Base-by-base conservation (phyloP, 352 stramenopile species). In the Stephanocyclus meneghinianus region DNA sequence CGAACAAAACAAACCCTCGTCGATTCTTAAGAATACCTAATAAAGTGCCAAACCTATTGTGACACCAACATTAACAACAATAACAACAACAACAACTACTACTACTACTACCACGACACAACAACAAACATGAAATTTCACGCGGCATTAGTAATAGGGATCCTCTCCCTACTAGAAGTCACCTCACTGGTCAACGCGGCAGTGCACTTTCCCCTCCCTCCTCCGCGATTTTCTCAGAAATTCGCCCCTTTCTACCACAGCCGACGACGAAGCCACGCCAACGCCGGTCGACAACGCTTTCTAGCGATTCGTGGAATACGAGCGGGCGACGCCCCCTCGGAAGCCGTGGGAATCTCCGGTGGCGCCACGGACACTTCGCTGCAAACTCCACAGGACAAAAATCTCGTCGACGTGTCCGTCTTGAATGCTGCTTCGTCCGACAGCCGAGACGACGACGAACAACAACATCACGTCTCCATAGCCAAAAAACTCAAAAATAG, bases 401-500 rank as follows among this genome's bases (percentile, higher is more conserved):
- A 53, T 21, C 13, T 26, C 30, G 10, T 8, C 26, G 40, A 45
- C 11, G 0, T 45, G 2, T 26, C 21, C 21, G 30, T 44, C 26
- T 18, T 45, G 7, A 63, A 63, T 29, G 2, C 6, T 1, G 16
- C 51, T 44, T 26, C 21, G 21, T 26, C 26, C 21, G 37, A 21
- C 16, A 3, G 53, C 29, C 56, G 29, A 45, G 29, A 50, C 26
- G 50, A 61, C 42, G n/a, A 60, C 45, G 26, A 59, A 21, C 21
- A 63, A n/a, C n/a, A 75, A 42, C 60, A 53, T 26, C 37, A 67
- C 47, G 72, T 42, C 9, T 65, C 69, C 62, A 87, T 87, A 76
- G 76, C 86, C 66, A 90, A 89, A 51, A 85, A 88, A 59, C 78
- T 91, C 16, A 85, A 86, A 76, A 90, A 88, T 73, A 80, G 88